Evolutionary conservation across 202 grass and related monocot species (phyloP), one percentile per base, ranked within the genome.

Genomic region (Miscanthus sacchariflorus): DNA sequence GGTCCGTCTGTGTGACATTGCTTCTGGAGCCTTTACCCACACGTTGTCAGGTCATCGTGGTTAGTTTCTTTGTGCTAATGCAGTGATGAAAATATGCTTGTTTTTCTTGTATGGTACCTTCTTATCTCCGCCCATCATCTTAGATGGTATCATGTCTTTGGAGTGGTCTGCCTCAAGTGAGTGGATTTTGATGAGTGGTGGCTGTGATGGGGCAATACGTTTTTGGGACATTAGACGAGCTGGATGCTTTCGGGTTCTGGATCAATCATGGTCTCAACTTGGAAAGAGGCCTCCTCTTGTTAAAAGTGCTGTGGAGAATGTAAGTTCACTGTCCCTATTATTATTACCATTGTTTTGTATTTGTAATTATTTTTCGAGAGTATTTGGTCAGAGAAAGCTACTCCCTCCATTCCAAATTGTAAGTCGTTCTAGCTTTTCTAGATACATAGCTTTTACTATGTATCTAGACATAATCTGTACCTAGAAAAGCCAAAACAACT

Each of bases 171-270:
- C 81, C 71, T 95, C 91, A 83, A 96, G 91, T 81, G 96, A 99
- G 69, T 99, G 94, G 88, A 74, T 95, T 61, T 86, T 99, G 86
- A 95, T 95, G 85, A 95, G 87, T 21, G 96, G 94, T 67, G 96
- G 94, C 35, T 91, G 81, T 1, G 96, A 99, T 21, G 96, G 96
- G 46, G 92, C 96, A 42, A 96, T 96, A 87, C 90, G 92, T 38
- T 99, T 99, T 89, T 99, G 96, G 96, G 96, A 99, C 83, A 99
- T 99, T 35, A 92, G 96, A 85, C 83, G 92, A 78, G 89, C 96
- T 74, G 96, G 96, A 77, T 94, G 94, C 76, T 99, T 96, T 48
- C 76, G 69, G 89, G 87, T 96, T 91, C 93, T 99, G 50, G 94
- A 96, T 78, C 96, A 96, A 67, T 93, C 91, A 83, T 81, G 42